Evolutionary conservation across 2,329 filamentous ascomycete species (phyloP), one percentile per base, ranked within the genome.

Genomic region (Xylaria sp.): DNA sequence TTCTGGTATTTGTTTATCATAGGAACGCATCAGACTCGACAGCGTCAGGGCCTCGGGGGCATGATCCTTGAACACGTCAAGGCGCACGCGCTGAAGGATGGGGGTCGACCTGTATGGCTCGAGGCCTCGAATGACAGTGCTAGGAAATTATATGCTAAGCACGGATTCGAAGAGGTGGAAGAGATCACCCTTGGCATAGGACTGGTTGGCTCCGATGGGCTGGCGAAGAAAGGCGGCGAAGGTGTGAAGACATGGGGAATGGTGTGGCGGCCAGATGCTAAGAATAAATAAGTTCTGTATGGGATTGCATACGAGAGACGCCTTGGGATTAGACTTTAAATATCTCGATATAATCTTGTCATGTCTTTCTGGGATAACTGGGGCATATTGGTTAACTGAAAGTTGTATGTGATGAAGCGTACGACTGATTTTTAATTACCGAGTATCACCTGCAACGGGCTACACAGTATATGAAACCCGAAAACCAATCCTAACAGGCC

Each of bases 151-250:
- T 66, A 64, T n/a, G 23, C 21, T 6, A 61, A 56, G 37, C 50
- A 66, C 21, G 64, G 61, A 3, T 66, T 66, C 23, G 12, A 59
- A 17, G 61, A 66, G 5, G 55, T 60, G 5, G 64, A 64, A n/a
- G 58, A 64, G 28, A 47, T 61, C 12, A 51, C 53, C 7, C 19
- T 66, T 6, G 64, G 64, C 7, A 25, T 15, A 25, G 64, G 64
- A 4, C 5, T 53, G 2, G 61, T 60, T 19, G 64, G 50, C 1
- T 19, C 61, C 1, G 61, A 66, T 31, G 61, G 61, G 12, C 9
- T 59, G 7, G 49, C 45, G 31, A 57, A 61, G 53, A 40, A 61
- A 8, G 55, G 58, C 2, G 64, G 61, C 4, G 61, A 61, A n/a
- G 64, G 61, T 1, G 54, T 66, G 3, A 55, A 57, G 21, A 64